A percentile compares a stretch with the other conserved stretches of the same genome.
Evolutionary conservation across 1,139 yeast genomes (phyloP).

Genomic region (Geotrichum reessii): DNA sequence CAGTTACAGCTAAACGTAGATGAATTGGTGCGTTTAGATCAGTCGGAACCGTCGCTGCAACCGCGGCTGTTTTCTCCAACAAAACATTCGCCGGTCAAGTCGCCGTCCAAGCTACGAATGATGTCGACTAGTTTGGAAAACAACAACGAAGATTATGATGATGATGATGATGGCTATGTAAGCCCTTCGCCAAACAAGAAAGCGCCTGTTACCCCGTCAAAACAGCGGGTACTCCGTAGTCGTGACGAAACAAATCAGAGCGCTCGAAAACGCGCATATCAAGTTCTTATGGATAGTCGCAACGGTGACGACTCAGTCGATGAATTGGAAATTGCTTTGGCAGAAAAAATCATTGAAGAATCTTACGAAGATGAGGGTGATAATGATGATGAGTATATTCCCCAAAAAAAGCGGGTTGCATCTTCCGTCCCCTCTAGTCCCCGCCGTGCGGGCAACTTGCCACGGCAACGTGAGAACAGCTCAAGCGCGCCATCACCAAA

Average conservation of each 20-base stretch:
- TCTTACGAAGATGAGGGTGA: constrained; percentile 13
- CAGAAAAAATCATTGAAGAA: constrained; percentile 43
- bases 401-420: not conserved
- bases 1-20: not conserved
- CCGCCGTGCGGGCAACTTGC: not conserved
- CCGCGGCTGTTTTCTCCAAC: constrained; percentile 3
- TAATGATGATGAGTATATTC: constrained; percentile 12
- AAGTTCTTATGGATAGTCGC: constrained; percentile 35
- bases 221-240: constrained; percentile 11
- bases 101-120: constrained; percentile 29
- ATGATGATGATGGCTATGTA: constrained; percentile 16
- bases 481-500: not conserved
- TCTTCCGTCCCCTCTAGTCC: not conserved
- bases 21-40: not conserved
- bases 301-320: constrained; percentile 40
- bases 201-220: constrained; percentile 13
- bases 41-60: not conserved
- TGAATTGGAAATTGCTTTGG: constrained; percentile 44
- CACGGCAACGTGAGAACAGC: not conserved
- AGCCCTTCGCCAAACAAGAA: constrained; percentile 3
- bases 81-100: constrained; percentile 25
- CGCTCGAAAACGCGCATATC: constrained; percentile 48
- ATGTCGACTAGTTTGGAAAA: not conserved
- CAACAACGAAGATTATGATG: constrained; percentile 14
- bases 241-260: constrained; percentile 43